These are phyloP conservation scores for Paramecium sonneborni DNA, from an alignment of 73 alveolate species.

Conservation along the genomic window DNA sequence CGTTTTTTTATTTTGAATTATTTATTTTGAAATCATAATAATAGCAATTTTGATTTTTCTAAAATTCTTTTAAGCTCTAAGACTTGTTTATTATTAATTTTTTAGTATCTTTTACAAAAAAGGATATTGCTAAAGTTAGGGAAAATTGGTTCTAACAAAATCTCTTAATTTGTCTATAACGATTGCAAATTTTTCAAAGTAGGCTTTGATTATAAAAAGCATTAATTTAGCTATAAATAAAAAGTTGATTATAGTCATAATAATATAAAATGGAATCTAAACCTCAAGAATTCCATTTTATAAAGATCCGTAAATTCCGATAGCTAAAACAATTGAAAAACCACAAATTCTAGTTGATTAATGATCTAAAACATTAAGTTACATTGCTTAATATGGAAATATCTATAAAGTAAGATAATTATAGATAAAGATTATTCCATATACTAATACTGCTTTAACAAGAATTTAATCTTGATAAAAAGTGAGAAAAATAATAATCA, in stretches of 20 bases:
- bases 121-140: not conserved
- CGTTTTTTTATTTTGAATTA: not conserved
- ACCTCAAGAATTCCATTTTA: not conserved
- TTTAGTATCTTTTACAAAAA: not conserved
- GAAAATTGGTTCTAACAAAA: not conserved
- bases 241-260: not conserved
- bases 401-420: not conserved
- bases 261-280: not conserved
- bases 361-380: not conserved
- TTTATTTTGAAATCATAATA: not conserved
- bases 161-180: not conserved
- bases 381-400: not conserved
- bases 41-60: not conserved
- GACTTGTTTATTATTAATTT: not conserved
- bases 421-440: not conserved
- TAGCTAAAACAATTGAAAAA: not conserved
- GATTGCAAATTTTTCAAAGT: not conserved
- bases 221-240: too few relatives aligned
- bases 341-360: not conserved
- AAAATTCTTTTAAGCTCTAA: not conserved
- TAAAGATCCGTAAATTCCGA: not conserved
- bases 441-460: not conserved
- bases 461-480: slow-evolving; percentile 11
- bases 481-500: not conserved
- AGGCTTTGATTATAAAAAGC: not conserved